Percentiles rank a stretch among this genome's conserved stretches.
Conservation (phyloP, 2,329 filamentous ascomycete genomes). For the Diatrype stigma region DNA sequence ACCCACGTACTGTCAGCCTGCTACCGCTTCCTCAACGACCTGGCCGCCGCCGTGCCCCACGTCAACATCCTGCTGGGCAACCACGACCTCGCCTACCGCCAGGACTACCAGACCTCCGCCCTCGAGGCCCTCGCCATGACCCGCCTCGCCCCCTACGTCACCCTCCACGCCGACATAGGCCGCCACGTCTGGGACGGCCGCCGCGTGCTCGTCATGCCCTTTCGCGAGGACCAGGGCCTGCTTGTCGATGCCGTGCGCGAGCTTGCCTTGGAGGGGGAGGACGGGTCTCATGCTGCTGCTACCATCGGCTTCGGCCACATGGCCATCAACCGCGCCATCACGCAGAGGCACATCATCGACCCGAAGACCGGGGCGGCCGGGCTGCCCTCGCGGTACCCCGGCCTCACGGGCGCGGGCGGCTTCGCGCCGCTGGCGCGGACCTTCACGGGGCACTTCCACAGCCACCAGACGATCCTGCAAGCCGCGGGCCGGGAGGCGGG, state of each 20-base stretch:
- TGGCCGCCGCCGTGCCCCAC: conserved; percentile 22
- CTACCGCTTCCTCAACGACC: conserved; percentile 26
- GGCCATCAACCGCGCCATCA: conserved; percentile 28
- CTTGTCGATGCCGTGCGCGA: conserved; percentile 19
- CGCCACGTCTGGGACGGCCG: conserved; percentile 25
- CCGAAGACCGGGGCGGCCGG: conserved; percentile 6
- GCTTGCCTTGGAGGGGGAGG: conserved; percentile 13
- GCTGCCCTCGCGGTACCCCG: conserved; percentile 18
- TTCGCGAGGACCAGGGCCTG: conserved; percentile 28
- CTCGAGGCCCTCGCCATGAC: conserved; percentile 24
- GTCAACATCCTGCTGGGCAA: conserved; percentile 31
- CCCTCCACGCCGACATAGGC: conserved; percentile 20
- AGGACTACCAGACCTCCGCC: conserved; percentile 26
- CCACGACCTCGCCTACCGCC: conserved; percentile 29
- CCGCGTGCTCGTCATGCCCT: conserved; percentile 27
- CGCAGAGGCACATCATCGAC: conserved; percentile 22
- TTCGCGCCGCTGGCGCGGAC: conserved; percentile 27
- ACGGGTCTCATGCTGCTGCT: conserved; percentile 18
- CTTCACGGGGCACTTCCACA: conserved; percentile 31
- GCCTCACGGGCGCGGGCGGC: conserved; percentile 20
- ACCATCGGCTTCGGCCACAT: conserved; percentile 29
- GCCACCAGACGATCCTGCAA: conserved; percentile 27
- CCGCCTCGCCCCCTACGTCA: conserved; percentile 20
- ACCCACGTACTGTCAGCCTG: conserved; percentile 29
- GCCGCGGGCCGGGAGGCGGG: conserved; percentile 1